A percentile compares a stretch with the other conserved stretches of the same genome.
These are phyloP conservation scores for Talaromyces islandicus DNA, from an alignment of 2,329 filamentous ascomycete genomes.

Conservation along the genomic window DNA sequence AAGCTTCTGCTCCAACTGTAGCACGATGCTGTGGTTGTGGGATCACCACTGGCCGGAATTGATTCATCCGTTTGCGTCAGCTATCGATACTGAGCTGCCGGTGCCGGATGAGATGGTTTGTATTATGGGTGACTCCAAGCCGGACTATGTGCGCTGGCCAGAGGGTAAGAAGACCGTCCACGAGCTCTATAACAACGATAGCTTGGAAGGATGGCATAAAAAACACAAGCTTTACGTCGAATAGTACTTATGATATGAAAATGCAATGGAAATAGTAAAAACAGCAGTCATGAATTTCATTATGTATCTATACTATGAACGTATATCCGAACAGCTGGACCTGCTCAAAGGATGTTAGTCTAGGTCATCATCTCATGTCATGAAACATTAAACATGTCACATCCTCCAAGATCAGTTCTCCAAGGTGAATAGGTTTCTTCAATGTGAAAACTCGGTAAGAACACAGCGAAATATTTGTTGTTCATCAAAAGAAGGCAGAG, in stretches of 20 bases:
- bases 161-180: constrained; percentile 42
- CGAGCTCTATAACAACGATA: constrained; percentile 32
- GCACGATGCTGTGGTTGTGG: constrained; percentile 44
- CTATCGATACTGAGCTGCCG: constrained; percentile 43
- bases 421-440: constrained; percentile 58
- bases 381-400: background rate
- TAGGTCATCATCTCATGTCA: background rate
- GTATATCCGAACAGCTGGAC: background rate
- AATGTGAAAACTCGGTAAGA: constrained; percentile 55
- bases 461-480: constrained; percentile 59
- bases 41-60: constrained; percentile 43
- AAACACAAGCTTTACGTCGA: constrained; percentile 31
- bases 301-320: background rate
- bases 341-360: constrained; percentile 17
- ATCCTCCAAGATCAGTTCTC: constrained; percentile 50
- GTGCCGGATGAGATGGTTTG: constrained; percentile 44
- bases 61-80: constrained; percentile 46
- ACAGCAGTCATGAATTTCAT: background rate
- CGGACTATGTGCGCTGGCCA: constrained; percentile 42
- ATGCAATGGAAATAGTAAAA: background rate
- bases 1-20: constrained; percentile 44
- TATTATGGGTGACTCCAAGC: constrained; percentile 39
- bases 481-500: constrained; percentile 40
- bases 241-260: constrained; percentile 12
- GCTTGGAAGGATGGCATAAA: constrained; percentile 44